Evolutionary conservation across 2,329 filamentous ascomycete species (phyloP), one percentile per base, ranked within the genome.

Genomic region (Dactylonectria macrodidyma): DNA sequence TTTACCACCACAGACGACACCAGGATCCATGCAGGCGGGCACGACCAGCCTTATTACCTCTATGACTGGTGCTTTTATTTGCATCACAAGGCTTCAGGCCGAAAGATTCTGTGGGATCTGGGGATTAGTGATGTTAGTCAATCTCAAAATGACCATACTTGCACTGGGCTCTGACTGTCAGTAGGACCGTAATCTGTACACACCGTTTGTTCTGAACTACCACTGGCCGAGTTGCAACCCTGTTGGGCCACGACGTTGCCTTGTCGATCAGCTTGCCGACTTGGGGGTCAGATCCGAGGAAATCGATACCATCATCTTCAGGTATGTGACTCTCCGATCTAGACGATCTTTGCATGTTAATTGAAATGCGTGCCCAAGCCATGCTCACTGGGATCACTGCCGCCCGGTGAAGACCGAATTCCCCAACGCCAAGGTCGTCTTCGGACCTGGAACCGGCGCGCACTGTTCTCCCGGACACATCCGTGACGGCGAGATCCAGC

Each of bases 1-100:
- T 65, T 68, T 16, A 65, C 56, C 8, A 68, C 61, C 4, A 61
- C 61, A 2, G 57, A 61, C 11, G 61, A 65, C 30, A 46, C 33
- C n/a, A 51, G 9, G 34, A 56, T 68, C 5, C 61, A 68, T 22
- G 50, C 55, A 1, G 22, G 54, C 19, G 65, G 56, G 6, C 65
- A 61, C 22, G 12, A 51, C 10, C 24, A 54, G 4, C 51, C 57
- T 4, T 65, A 61, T 22, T 61, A 59, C 12, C 56, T 68, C 5
- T 68, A 68, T 26, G 46, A 68, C 36, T 68, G 65, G 65, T 64
- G 60, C 44, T 68, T 68, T n/a, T 61, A 57, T n/a, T 54, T 68
- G 22, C 34, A 51, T 22, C 65, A 68, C 36, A 52, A 36, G 26
- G 10, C 46, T 3, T 47, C 61, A 9, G 65, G 46, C 1, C 44